Evolutionary conservation across 306 rosid genomes (phyloP).

Genomic region (Carpinus viminea): DNA sequence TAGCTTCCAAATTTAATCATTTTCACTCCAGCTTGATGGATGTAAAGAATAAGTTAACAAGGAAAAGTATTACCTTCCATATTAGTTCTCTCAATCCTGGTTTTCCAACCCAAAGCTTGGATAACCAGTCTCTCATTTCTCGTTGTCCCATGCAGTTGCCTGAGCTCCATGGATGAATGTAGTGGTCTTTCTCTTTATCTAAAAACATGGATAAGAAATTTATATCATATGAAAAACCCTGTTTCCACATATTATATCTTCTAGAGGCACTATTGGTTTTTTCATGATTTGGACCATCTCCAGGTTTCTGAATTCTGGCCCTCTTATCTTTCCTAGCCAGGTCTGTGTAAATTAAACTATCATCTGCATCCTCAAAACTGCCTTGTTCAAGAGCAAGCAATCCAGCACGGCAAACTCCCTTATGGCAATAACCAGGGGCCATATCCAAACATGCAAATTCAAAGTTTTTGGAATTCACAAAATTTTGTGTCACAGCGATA

Average conservation of each 20-base stretch:
- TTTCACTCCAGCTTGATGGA: neutral
- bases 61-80: conserved; percentile 70
- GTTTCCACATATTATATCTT: conserved; percentile 57
- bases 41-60: conserved; percentile 17
- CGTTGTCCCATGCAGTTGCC: conserved; percentile 94
- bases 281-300: conserved; percentile 40
- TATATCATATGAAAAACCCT: conserved; percentile 82
- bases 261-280: conserved; percentile 41
- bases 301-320: conserved; percentile 52
- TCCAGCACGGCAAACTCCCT: conserved; percentile 98
- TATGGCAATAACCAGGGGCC: conserved; percentile 97
- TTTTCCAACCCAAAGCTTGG: conserved; percentile 79
- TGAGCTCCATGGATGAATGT: conserved; percentile 79
- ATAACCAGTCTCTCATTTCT: conserved; percentile 94
- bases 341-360: conserved; percentile 39
- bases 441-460: conserved; percentile 95
- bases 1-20: neutral
- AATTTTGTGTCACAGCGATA: conserved; percentile 93
- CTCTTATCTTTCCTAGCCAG: conserved; percentile 73
- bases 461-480: conserved; percentile 79
- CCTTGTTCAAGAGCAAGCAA: conserved; percentile 81
- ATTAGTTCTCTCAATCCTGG: conserved; percentile 75
- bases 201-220: conserved; percentile 71
- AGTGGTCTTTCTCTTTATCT: conserved; percentile 89
- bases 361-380: conserved; percentile 45